These are phyloP conservation scores for Quercus lobata DNA, from an alignment of 331 rosid species.

Conservation along the genomic window DNA sequence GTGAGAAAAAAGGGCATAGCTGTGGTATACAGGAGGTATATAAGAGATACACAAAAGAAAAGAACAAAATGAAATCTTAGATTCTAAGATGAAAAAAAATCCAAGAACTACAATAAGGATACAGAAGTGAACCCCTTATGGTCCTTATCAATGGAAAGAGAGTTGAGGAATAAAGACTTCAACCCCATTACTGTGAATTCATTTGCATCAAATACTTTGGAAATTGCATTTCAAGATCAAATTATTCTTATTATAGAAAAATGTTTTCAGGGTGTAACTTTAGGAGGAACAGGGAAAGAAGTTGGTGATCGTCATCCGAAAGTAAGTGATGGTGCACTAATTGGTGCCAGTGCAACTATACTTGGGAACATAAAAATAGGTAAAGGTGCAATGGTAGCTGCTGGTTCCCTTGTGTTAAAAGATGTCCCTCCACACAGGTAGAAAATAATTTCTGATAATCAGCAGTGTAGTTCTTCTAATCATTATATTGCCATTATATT, in stretches of 20 bases:
- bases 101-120: no score
- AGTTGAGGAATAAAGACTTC: no score
- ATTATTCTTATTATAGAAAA: slow-evolving; percentile 15
- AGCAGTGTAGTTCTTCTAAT: background rate
- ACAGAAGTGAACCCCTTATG: no score
- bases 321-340: slow-evolving; percentile 87
- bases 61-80: no score
- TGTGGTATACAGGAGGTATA: no score
- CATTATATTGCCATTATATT: background rate
- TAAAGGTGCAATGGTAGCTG: slow-evolving; percentile 82
- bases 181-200: no score
- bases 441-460: slow-evolving; percentile 11
- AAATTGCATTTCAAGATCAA: background rate
- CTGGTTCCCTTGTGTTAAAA: slow-evolving; percentile 86
- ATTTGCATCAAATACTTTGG: background rate
- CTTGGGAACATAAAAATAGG: slow-evolving; percentile 89
- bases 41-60: no score
- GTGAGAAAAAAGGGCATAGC: no score
- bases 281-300: slow-evolving; percentile 91
- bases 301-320: slow-evolving; percentile 89
- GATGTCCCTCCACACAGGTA: slow-evolving; percentile 80
- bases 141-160: no score
- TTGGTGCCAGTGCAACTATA: slow-evolving; percentile 80
- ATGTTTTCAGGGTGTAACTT: slow-evolving; percentile 76
- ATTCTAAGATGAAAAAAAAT: no score